A percentile compares a stretch with the other conserved stretches of the same genome.
Evolutionary conservation across 2,329 filamentous ascomycete genomes (phyloP).

Genomic region (Aspergillus candidus): DNA sequence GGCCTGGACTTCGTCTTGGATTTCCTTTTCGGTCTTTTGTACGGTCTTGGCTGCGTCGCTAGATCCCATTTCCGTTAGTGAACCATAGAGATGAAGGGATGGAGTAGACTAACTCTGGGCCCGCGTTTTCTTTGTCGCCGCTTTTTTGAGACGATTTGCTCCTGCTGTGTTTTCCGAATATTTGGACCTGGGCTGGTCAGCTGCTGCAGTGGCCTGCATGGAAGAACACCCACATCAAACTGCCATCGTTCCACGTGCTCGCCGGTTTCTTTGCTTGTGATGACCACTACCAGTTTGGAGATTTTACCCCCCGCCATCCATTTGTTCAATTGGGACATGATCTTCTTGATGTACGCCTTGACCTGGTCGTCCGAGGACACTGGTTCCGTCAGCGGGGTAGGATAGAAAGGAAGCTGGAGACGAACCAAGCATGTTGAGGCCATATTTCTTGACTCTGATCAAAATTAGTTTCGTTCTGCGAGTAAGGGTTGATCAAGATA

Average conservation of each 20-base stretch:
- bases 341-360: slow-evolving; percentile 98
- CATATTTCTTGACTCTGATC: slow-evolving; percentile 87
- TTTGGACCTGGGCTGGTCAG: slow-evolving; percentile 45
- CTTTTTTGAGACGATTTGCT: slow-evolving; percentile 45
- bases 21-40: slow-evolving; percentile 88
- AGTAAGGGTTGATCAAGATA: neutral
- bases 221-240: slow-evolving; percentile 63
- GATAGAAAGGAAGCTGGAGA: slow-evolving; percentile 2
- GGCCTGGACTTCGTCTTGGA: slow-evolving; percentile 90
- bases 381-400: slow-evolving; percentile 28
- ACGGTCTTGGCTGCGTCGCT: slow-evolving; percentile 14
- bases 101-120: slow-evolving; percentile 44
- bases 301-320: slow-evolving; percentile 99
- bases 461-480: neutral
- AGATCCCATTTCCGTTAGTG: too few species aligned
- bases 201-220: slow-evolving; percentile 3
- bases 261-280: slow-evolving; percentile 94
- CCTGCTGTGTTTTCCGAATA: slow-evolving; percentile 49
- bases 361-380: slow-evolving; percentile 97
- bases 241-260: slow-evolving; percentile 97
- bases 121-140: slow-evolving; percentile 64
- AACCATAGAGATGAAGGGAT: neutral
- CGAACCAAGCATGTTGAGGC: slow-evolving; percentile 86
- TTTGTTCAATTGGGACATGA: slow-evolving; percentile 94
- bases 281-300: slow-evolving; percentile 91